Evolutionary conservation across 139 green algal species (phyloP).

Genomic region (Chlorella sp.): DNA sequence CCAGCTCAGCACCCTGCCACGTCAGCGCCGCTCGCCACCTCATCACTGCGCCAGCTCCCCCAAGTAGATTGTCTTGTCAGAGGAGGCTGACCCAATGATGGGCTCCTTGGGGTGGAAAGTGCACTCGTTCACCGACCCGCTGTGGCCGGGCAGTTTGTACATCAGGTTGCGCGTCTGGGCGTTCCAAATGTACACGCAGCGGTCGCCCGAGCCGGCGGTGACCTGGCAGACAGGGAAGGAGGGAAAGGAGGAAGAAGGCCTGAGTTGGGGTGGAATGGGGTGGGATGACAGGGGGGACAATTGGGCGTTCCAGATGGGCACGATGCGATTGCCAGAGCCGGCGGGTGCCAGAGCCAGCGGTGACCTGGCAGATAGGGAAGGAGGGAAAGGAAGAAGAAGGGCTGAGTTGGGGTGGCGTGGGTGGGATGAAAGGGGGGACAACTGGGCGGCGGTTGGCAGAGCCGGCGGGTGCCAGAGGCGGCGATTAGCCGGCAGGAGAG

Average conservation of each 20-base stretch:
- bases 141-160: conserved; percentile 95
- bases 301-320: conserved; percentile 78
- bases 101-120: conserved; percentile 95
- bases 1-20: too few species aligned
- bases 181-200: conserved; percentile 88
- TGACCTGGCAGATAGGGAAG: conserved; percentile 58
- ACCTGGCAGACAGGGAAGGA: conserved; percentile 54
- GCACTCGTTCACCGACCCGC: conserved; percentile 91
- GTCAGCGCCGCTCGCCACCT: too few species aligned
- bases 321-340: conserved; percentile 87
- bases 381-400: not conserved
- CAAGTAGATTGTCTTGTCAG: conserved; percentile 88
- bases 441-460: conserved; percentile 74
- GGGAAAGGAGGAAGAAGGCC: not conserved
- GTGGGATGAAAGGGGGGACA: conserved; percentile 78
- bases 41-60: conserved; percentile 76
- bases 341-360: conserved; percentile 19
- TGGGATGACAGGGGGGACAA: conserved; percentile 79
- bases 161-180: conserved; percentile 61
- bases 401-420: conserved; percentile 89
- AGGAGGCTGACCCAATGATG: conserved; percentile 79
- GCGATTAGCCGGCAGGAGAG: conserved; percentile 66
- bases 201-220: conserved; percentile 83
- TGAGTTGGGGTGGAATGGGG: conserved; percentile 93
- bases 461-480: conserved; percentile 40